These are phyloP conservation scores for Zymoseptoria ardabiliae DNA, from an alignment of 2,329 filamentous ascomycete species.

Conservation along the genomic window DNA sequence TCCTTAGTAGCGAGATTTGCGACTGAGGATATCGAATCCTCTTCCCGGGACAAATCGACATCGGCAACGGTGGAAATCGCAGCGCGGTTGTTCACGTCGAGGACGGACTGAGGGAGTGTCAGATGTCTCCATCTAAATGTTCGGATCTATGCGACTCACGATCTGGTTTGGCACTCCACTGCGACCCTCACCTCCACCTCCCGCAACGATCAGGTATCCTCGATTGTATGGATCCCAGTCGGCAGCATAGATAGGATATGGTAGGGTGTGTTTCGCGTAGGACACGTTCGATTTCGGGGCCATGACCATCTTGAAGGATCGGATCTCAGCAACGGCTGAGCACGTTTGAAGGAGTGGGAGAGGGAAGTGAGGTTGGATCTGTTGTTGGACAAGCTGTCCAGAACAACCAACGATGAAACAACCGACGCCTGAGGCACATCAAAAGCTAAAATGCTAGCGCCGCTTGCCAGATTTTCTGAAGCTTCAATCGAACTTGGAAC, in stretches of 20 bases:
- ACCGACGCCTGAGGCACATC: not conserved
- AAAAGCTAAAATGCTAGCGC: not conserved
- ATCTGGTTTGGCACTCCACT: constrained; percentile 85
- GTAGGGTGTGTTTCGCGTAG: constrained; percentile 58
- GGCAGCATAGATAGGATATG: constrained; percentile 79
- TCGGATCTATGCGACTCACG: constrained; percentile 37
- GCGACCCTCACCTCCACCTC: constrained; percentile 75
- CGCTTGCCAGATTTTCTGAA: not conserved
- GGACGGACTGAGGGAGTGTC: constrained; percentile 48
- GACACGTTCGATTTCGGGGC: constrained; percentile 26
- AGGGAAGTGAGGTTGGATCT: not conserved
- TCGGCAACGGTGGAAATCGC: constrained; percentile 60
- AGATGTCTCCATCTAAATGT: no score
- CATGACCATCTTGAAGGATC: constrained; percentile 6
- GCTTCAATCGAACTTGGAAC: not conserved
- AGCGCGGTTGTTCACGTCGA: constrained; percentile 63
- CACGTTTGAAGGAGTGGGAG: not conserved
- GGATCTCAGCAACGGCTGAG: not conserved
- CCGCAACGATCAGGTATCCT: constrained; percentile 70
- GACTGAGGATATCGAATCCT: constrained; percentile 83
- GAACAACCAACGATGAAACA: not conserved
- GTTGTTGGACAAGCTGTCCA: not conserved
- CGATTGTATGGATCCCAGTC: constrained; percentile 80
- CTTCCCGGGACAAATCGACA: constrained; percentile 69
- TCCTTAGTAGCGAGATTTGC: constrained; percentile 58